Evolutionary conservation across 2,329 filamentous ascomycete genomes (phyloP).

Genomic region (Colletotrichum sp.): DNA sequence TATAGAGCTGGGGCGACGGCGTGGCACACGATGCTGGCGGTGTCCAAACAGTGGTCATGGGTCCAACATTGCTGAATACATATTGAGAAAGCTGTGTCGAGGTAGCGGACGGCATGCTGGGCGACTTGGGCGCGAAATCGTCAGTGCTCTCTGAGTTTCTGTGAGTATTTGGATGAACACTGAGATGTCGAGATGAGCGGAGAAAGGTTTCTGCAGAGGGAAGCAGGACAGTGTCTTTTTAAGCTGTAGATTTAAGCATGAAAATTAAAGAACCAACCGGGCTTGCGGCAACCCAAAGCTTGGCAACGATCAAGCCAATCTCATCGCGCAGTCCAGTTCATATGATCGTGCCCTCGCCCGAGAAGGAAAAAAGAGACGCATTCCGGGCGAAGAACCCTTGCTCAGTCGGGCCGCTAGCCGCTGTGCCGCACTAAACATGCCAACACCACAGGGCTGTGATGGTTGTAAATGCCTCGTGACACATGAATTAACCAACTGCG

Average conservation of each 20-base stretch:
- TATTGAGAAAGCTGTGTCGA: not conserved
- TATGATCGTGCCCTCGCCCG: not conserved
- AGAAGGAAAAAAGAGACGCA: not conserved
- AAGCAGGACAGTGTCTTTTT: not conserved
- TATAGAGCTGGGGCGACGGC: not conserved
- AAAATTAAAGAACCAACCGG: not conserved
- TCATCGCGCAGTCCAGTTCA: not conserved
- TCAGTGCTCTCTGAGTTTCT: not conserved
- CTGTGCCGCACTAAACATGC: not conserved
- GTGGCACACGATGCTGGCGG: conserved; percentile 16
- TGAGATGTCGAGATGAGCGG: not conserved
- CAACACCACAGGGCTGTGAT: not conserved
- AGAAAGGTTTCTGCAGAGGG: not conserved
- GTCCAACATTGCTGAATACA: conserved; percentile 16
- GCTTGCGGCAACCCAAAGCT: not conserved
- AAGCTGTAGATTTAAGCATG: not conserved
- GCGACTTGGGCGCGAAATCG: not conserved
- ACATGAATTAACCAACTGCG: not conserved
- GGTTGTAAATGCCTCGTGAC: not conserved
- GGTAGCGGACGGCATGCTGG: not conserved
- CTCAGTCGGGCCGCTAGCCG: not conserved
- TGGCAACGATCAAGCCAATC: not conserved
- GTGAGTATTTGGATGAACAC: not conserved
- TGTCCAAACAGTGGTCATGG: conserved; percentile 24
- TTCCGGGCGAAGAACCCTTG: not conserved